Conservation (phyloP, 2,329 filamentous ascomycete species). For the Coniochaeta sp. region DNA sequence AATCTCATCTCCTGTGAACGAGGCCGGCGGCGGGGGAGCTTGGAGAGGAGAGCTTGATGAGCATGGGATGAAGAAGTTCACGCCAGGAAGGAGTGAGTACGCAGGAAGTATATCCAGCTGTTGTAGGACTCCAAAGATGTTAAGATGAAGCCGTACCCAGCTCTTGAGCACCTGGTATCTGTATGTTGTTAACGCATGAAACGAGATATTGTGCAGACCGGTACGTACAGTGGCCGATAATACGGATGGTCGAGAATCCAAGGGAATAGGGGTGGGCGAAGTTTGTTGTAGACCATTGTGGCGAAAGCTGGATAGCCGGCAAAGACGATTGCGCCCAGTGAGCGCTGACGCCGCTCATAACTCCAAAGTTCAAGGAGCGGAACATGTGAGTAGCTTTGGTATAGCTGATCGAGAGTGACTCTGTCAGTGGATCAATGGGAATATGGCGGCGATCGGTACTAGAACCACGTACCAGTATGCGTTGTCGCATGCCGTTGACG, state of each 20-base stretch:
- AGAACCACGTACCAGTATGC: conserved; percentile 37
- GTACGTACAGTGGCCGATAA: neutral
- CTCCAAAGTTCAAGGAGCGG: conserved; percentile 38
- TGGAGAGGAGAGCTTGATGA: conserved; percentile 41
- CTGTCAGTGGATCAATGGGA: neutral
- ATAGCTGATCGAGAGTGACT: conserved; percentile 31
- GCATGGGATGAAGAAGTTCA: conserved; percentile 48
- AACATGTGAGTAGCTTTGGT: conserved; percentile 39
- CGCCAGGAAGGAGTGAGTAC: conserved; percentile 32
- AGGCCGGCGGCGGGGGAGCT: conserved; percentile 32
- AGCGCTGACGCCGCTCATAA: conserved; percentile 24
- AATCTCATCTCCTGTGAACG: conserved; percentile 29
- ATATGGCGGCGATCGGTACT: neutral
- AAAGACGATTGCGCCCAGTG: conserved; percentile 23
- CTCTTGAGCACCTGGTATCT: conserved; percentile 9
- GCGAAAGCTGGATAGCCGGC: conserved; percentile 30
- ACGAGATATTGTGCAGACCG: neutral
- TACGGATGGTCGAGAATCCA: neutral
- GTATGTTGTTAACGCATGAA: neutral
- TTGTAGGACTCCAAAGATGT: conserved; percentile 46
- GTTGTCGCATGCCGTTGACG: conserved; percentile 42
- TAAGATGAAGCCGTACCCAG: conserved; percentile 40
- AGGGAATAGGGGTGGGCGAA: neutral
- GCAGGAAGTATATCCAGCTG: conserved; percentile 38
- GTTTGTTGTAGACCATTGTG: neutral